A percentile compares a stretch with the other conserved stretches of the same genome.
These are phyloP conservation scores for Boechera stricta DNA, from an alignment of 345 rosid genomes.

Conservation along the genomic window DNA sequence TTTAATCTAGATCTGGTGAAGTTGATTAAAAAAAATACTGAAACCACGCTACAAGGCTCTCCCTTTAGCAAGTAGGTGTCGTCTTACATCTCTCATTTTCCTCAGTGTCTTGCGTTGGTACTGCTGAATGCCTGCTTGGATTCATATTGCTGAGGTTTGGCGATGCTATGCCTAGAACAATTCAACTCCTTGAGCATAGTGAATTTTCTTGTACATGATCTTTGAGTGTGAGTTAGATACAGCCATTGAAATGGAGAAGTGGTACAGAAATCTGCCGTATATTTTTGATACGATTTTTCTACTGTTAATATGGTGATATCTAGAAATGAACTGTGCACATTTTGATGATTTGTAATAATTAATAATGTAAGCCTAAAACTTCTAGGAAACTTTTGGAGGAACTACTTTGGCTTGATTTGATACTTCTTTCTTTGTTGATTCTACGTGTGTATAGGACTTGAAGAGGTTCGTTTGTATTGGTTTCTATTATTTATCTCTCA, in stretches of 20 bases:
- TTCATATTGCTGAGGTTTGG: slow-evolving; percentile 14
- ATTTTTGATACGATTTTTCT: background rate
- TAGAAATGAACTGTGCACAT: slow-evolving; percentile 11
- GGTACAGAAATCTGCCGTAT: slow-evolving; percentile 2
- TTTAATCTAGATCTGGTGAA: slow-evolving; percentile 81
- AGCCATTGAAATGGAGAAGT: background rate
- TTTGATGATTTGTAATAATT: slow-evolving; percentile 2
- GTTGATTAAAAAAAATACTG: slow-evolving; percentile 63
- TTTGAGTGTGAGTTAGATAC: slow-evolving; percentile 5
- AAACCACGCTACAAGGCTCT: slow-evolving; percentile 58
- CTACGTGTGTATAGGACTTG: slow-evolving; percentile 4
- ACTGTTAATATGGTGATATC: background rate
- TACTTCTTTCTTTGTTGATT: background rate
- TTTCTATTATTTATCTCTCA: slow-evolving; percentile 13
- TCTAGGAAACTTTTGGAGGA: background rate
- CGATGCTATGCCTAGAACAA: background rate
- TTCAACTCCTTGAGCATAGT: slow-evolving; percentile 5
- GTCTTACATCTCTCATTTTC: background rate
- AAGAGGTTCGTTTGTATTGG: slow-evolving; percentile 6
- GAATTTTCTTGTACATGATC: background rate
- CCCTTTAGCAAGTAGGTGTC: slow-evolving; percentile 58
- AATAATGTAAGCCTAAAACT: slow-evolving; percentile 9
- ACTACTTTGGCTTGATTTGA: slow-evolving; percentile 24
- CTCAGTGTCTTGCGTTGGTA: slow-evolving; percentile 13
- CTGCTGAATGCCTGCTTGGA: background rate